A percentile compares a stretch with the other conserved stretches of the same genome.
Evolutionary conservation across 2,329 filamentous ascomycete genomes (phyloP).

Genomic region (Aspergillus udagawae): DNA sequence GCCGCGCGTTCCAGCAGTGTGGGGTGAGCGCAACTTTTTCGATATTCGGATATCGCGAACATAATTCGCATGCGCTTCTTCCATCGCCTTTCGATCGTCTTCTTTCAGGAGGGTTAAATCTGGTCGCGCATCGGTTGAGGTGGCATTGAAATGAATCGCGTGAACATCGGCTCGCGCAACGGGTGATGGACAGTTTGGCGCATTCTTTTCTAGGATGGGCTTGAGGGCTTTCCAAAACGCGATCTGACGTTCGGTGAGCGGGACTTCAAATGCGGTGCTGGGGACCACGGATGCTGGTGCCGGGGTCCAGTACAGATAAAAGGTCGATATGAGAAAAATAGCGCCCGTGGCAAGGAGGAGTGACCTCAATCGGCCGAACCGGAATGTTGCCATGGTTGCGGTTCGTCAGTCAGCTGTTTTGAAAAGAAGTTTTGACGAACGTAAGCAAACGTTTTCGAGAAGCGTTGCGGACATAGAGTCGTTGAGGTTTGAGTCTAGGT

Average conservation of each 20-base stretch:
- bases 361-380: constrained; percentile 26
- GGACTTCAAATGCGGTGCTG: constrained; percentile 31
- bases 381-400: constrained; percentile 23
- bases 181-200: constrained; percentile 29
- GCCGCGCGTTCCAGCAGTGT: constrained; percentile 41
- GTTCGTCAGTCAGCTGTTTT: neutral
- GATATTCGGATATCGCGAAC: constrained; percentile 30
- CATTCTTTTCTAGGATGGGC: constrained; percentile 30
- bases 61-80: constrained; percentile 39
- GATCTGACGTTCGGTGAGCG: constrained; percentile 32
- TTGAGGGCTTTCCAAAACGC: constrained; percentile 36
- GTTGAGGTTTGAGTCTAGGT: neutral
- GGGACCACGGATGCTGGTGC: constrained; percentile 29
- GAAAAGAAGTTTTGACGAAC: neutral
- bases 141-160: constrained; percentile 28
- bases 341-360: constrained; percentile 26
- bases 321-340: constrained; percentile 29
- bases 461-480: neutral
- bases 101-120: constrained; percentile 34
- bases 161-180: constrained; percentile 19
- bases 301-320: constrained; percentile 36
- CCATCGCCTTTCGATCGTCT: constrained; percentile 32
- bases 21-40: constrained; percentile 29
- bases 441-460: neutral
- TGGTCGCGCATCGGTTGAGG: constrained; percentile 26